phyloP scores from a whole-genome alignment of 108 stramenopile species.

The Cyclotella kingstonii region DNA sequence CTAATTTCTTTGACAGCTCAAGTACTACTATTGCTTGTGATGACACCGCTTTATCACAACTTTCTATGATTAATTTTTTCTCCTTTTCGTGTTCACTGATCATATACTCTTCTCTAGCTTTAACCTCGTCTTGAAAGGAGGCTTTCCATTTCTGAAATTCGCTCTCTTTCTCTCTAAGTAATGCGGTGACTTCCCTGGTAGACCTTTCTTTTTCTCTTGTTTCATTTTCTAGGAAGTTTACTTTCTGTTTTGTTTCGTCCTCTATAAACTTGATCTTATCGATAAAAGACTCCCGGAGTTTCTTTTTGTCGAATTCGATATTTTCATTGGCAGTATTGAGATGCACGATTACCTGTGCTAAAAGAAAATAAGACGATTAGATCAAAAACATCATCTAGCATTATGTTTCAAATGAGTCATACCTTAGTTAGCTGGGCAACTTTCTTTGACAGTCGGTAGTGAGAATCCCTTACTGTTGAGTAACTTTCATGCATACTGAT shows the following conservation, averaged over 20 bases:
- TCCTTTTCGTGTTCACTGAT: constrained; percentile 6
- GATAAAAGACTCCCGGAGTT: constrained; percentile 4
- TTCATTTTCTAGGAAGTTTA: constrained; percentile 13
- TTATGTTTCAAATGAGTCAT: background rate
- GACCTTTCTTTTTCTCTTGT: constrained; percentile 1
- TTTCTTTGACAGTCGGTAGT: constrained; percentile 32
- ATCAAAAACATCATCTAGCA: background rate
- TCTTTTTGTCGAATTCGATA: constrained; percentile 17
- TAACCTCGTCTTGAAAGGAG: background rate
- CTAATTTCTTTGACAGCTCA: constrained; percentile 7
- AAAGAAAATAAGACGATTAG: background rate
- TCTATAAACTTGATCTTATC: constrained; percentile 11
- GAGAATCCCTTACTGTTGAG: constrained; percentile 8
- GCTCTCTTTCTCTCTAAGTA: constrained; percentile 7
- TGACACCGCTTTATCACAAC: too few relatives aligned
- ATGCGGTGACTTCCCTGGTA: constrained; percentile 13
- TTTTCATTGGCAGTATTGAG: constrained; percentile 28
- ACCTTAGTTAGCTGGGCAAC: constrained; percentile 33
- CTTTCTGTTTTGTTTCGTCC: constrained; percentile 10
- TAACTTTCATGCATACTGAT: background rate
- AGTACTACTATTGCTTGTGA: constrained; percentile 6
- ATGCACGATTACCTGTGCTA: constrained; percentile 13
- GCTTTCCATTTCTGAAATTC: constrained; percentile 15
- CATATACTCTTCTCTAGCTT: constrained; percentile 3
- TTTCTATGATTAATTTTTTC: too few relatives aligned